Percentiles rank a stretch among this genome's conserved stretches.
Conservation (phyloP, 2,329 filamentous ascomycete genomes). For the Phyllosticta citribraziliensis region DNA sequence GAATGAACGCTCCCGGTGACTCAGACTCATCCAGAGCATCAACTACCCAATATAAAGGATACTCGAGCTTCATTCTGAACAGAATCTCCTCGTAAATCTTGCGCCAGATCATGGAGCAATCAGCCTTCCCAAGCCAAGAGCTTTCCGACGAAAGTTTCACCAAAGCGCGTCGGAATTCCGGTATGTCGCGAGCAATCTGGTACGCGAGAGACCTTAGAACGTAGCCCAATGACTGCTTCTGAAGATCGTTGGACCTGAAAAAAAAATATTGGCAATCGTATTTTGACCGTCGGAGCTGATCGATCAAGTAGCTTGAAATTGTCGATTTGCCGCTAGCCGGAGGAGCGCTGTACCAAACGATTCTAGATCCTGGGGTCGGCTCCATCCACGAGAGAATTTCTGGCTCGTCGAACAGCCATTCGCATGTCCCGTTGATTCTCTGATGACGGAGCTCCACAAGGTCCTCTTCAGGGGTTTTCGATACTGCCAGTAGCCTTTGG, state of each 20-base stretch:
- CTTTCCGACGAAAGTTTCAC: constrained; percentile 16
- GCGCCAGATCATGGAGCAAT: constrained; percentile 22
- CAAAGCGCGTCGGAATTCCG: constrained; percentile 15
- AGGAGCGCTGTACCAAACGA: constrained; percentile 21
- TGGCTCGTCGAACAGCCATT: constrained; percentile 13
- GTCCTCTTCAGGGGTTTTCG: constrained; percentile 11
- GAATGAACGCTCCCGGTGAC: constrained; percentile 17
- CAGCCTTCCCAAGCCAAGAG: constrained; percentile 8
- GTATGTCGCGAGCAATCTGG: constrained; percentile 18
- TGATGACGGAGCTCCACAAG: constrained; percentile 12
- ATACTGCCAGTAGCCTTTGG: background rate
- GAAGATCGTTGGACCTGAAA: constrained; percentile 20
- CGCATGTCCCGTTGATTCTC: constrained; percentile 16
- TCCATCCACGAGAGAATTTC: constrained; percentile 12
- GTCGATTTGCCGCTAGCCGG: constrained; percentile 27
- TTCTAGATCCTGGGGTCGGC: background rate
- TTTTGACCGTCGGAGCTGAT: constrained; percentile 14
- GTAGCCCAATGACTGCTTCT: constrained; percentile 15
- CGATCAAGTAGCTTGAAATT: constrained; percentile 19
- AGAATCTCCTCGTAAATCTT: constrained; percentile 23
- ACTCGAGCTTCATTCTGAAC: constrained; percentile 14
- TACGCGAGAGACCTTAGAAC: constrained; percentile 19
- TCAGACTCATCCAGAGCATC: constrained; percentile 32
- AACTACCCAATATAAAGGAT: constrained; percentile 30
- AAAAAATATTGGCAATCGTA: constrained; percentile 20